phyloP scores from a whole-genome alignment of 2,329 filamentous ascomycete genomes.

The Colletotrichum spinosum region DNA sequence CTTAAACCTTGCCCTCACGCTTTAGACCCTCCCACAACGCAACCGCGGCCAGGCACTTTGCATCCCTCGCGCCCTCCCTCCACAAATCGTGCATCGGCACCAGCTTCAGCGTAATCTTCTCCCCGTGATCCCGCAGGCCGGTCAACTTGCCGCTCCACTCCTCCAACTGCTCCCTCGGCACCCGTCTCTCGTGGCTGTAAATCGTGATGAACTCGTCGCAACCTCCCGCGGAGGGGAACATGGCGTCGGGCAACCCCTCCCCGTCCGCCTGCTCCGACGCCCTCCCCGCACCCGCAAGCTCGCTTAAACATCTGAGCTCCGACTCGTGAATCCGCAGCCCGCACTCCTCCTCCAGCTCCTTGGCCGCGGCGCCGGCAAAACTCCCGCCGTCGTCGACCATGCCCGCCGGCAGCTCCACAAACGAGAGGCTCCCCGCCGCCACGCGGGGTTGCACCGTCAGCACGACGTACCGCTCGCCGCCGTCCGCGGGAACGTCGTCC shows the following conservation, averaged over 20 bases:
- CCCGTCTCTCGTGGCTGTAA: conserved; percentile 65
- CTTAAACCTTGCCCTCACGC: conserved; percentile 57
- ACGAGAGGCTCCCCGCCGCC: conserved; percentile 64
- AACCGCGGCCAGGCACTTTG: conserved; percentile 69
- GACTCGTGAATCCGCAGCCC: conserved; percentile 62
- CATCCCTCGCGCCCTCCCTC: conserved; percentile 67
- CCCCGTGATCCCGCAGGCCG: conserved; percentile 67
- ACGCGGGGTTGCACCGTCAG: conserved; percentile 71
- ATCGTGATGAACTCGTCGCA: conserved; percentile 72
- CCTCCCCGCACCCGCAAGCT: conserved; percentile 53
- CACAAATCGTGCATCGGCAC: conserved; percentile 68
- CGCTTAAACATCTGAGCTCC: conserved; percentile 63
- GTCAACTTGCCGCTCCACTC: conserved; percentile 70
- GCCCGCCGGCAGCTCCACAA: conserved; percentile 69
- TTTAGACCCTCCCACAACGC: conserved; percentile 69
- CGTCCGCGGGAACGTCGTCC: conserved; percentile 54
- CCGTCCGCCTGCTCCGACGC: conserved; percentile 40
- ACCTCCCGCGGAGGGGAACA: conserved; percentile 69
- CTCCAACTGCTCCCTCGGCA: conserved; percentile 60
- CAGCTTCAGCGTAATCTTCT: conserved; percentile 72
- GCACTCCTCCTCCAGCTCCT: conserved; percentile 71
- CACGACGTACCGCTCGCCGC: conserved; percentile 65
- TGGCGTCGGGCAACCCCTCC: conserved; percentile 57
- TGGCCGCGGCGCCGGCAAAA: conserved; percentile 68
- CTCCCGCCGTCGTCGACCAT: conserved; percentile 66